Base-by-base conservation (phyloP, 352 stramenopile species). In the Globisporangium alternatum region DNA sequence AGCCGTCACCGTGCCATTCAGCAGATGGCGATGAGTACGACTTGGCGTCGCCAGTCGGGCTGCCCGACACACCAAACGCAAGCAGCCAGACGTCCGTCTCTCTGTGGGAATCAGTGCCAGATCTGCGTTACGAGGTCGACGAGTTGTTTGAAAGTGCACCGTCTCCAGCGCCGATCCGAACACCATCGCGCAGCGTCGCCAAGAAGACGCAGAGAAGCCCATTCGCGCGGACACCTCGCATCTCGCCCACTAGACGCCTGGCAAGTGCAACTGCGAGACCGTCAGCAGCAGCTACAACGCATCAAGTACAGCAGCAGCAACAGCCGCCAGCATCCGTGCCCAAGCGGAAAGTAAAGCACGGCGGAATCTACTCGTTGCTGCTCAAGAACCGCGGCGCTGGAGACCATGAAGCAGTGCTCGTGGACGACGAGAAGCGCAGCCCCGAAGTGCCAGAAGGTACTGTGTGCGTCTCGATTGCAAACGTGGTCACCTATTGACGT, bases 301-400 rank as follows among this genome's bases (percentile, higher is more conserved):
- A 41, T 21, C 60, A 41, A 25, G 25, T 21, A 25, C 51, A 45
- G 9, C 49, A 58, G 8, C 44, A 48, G 7, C 53, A 66, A 12
- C 60, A 33, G 28, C 48, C 21, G 10, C 48, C 44, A 30, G 37
- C 54, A 22, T 60, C 74, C 1, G 77, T 82, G 33, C 62, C 72
- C 5, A 78, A 81, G 62, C 62, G 66, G 13, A 90, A 93, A 58
- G 64, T 77, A 25, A 88, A 83, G 17, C 85, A 93, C 48, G 85
- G 85, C 13, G 85, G 85, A 2, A 91, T 93, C 53, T 93, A 93
- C 66, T 86, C 85, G 47, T 62, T 93, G 41, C 59, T 93, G 45
- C 69, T 93, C 25, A 88, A 90, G 69, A 86, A 88, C 62, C 75
- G 72, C 58, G 49, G 69, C 15, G 53, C 61, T 17, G 62, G 56